Conservation (phyloP, 257 asterid species). For the Cinchona pubescens region DNA sequence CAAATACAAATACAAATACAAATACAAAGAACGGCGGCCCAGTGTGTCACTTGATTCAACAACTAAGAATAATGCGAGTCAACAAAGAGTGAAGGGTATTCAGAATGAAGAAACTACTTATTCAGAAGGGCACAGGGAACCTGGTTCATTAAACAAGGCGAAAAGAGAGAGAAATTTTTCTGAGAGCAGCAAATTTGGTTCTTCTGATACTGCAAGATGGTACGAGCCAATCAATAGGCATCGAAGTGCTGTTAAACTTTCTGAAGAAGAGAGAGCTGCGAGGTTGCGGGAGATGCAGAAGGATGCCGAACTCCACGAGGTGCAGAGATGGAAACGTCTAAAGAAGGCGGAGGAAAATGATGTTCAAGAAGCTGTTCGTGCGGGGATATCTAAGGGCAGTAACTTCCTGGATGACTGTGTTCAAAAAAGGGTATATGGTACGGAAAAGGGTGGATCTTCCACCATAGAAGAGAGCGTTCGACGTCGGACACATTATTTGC, state of each 20-base stretch:
- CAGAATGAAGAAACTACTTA: slow-evolving; percentile 29
- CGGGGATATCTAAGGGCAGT: slow-evolving; percentile 47
- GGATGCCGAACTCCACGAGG: slow-evolving; percentile 90
- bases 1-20: no score
- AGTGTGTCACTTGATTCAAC: slow-evolving; percentile 13
- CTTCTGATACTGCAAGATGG: slow-evolving; percentile 43
- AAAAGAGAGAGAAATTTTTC: neutral
- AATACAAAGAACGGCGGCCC: slow-evolving; percentile 29
- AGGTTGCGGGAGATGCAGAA: slow-evolving; percentile 85
- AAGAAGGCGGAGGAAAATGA: slow-evolving; percentile 84
- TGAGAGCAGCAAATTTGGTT: slow-evolving; percentile 15
- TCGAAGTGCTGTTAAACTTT: slow-evolving; percentile 47
- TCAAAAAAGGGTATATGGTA: slow-evolving; percentile 80
- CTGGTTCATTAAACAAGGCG: slow-evolving; percentile 24
- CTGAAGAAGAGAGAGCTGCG: slow-evolving; percentile 94
- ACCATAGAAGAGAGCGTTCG: slow-evolving; percentile 97
- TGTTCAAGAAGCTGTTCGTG: slow-evolving; percentile 56
- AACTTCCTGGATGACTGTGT: slow-evolving; percentile 78
- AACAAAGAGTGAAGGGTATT: slow-evolving; percentile 13
- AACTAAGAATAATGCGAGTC: slow-evolving; percentile 18
- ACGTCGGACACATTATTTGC: slow-evolving; percentile 74
- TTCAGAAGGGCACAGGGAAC: slow-evolving; percentile 33
- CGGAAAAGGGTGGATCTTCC: slow-evolving; percentile 88
- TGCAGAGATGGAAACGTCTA: slow-evolving; percentile 83
- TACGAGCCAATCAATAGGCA: slow-evolving; percentile 35